These are phyloP conservation scores for Asterella californica DNA, from an alignment of 225 moss, liverwort and hornwort genomes.

Conservation along the genomic window DNA sequence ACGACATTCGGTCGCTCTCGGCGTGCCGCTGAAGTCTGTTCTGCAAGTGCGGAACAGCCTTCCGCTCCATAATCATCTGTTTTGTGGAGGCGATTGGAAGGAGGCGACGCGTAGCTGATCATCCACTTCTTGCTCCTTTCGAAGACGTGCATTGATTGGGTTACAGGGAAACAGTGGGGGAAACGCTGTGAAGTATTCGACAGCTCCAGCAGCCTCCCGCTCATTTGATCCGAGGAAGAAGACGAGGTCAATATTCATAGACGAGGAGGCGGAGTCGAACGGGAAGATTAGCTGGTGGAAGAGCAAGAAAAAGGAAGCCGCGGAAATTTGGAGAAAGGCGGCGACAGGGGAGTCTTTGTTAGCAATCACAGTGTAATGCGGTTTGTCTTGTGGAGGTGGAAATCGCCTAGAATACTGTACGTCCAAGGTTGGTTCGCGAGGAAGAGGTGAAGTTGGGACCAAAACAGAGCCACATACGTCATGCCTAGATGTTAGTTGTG, in stretches of 20 bases:
- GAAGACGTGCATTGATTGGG: background rate
- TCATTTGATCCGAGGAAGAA: background rate
- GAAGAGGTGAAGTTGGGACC: background rate
- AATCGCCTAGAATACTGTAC: background rate
- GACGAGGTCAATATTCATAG: background rate
- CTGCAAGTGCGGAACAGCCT: background rate
- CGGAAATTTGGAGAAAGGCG: background rate
- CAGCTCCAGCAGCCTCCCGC: background rate
- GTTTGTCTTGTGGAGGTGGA: background rate
- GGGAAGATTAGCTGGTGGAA: background rate
- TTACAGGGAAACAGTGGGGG: background rate
- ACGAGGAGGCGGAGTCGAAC: background rate
- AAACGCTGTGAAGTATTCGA: background rate
- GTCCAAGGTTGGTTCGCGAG: background rate
- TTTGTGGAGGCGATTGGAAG: background rate
- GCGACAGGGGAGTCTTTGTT: background rate
- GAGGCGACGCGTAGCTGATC: background rate
- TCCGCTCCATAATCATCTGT: background rate
- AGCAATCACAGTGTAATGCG: background rate
- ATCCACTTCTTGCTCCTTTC: background rate
- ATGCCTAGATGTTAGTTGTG: background rate
- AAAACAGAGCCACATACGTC: background rate
- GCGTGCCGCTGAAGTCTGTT: background rate
- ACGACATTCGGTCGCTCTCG: background rate
- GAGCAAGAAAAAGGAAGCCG: background rate